Conservation (phyloP, 371 early-diverging fungal genomes). For the Apophysomyces elegans region DNA sequence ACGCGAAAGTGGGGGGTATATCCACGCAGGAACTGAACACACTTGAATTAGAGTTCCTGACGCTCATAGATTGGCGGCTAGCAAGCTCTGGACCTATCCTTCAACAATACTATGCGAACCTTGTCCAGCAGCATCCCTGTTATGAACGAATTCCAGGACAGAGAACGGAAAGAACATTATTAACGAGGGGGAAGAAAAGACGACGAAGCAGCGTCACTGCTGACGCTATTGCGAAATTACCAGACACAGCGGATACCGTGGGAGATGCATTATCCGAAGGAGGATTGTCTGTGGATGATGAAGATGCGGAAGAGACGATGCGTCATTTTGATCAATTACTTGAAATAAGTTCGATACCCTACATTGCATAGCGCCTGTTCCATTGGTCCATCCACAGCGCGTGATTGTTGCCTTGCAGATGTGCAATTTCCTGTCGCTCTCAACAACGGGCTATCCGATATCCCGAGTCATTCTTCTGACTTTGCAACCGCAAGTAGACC, state of each 20-base stretch:
- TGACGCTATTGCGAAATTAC: neutral
- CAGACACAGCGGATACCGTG: neutral
- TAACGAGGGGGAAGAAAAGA: slow-evolving; percentile 22
- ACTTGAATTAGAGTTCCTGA: slow-evolving; percentile 92
- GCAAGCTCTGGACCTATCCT: slow-evolving; percentile 74
- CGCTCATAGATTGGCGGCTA: slow-evolving; percentile 89
- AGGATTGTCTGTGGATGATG: slow-evolving; percentile 22
- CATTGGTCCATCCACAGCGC: neutral
- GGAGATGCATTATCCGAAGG: slow-evolving; percentile 16
- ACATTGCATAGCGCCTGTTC: slow-evolving; percentile 40
- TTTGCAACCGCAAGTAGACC: neutral
- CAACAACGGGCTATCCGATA: neutral
- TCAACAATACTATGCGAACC: slow-evolving; percentile 85
- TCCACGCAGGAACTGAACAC: slow-evolving; percentile 91
- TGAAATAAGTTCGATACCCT: slow-evolving; percentile 45
- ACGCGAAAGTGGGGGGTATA: slow-evolving; percentile 95
- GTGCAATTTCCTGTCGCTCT: neutral
- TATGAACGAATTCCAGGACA: slow-evolving; percentile 29
- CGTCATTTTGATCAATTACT: slow-evolving; percentile 50
- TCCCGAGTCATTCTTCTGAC: neutral
- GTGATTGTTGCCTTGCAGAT: neutral
- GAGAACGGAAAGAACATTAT: neutral
- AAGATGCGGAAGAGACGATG: slow-evolving; percentile 35
- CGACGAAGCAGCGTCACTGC: slow-evolving; percentile 24
- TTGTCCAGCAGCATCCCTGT: slow-evolving; percentile 75